Evolutionary conservation across 495 filamentous ascomycete species (phyloP), one percentile per base, ranked within the genome.

Genomic region (Penicillium coffeae): DNA sequence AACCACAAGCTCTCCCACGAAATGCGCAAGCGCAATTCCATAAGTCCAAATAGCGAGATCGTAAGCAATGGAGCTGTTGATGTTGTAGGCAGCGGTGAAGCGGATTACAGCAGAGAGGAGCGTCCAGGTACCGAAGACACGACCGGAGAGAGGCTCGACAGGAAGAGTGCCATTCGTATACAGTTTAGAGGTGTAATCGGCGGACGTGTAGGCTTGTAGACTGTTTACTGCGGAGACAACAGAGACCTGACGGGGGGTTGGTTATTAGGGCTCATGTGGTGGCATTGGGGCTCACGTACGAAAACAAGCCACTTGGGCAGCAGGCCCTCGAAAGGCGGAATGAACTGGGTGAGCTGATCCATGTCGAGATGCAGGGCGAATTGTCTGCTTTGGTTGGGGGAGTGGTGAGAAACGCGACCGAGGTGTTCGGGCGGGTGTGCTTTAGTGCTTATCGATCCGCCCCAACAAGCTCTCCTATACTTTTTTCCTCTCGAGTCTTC

Each of bases 71-170:
- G 81, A 73, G 45, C 86, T 80, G 33, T 78, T 70, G 48, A 95
- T 85, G 64, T 95, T 74, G 74, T 95, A 96, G 20, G 87, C 87
- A 8, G 89, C 88, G 57, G 93, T 94, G 52, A 91, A 59, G 21
- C 93, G 82, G 40, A 97, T 75, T 27, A 95, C 67, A 27, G 79
- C 72, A 10, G 84, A 78, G 41, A 95, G 64, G 52, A 92, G 77
- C 0, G 91, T 96, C 82, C 90, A 99, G 48, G 89, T 95, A 35
- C 89, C 94, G 63, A 97, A 96, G 8, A 88, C 80, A 43, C 93
- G 86, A 5, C 86, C 82, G 19, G 85, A 85, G 30, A 96, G 81
- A 3, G 84, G 75, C 27, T 65, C 70, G 9, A 67, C 78, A 64
- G 51, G 70, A 43, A 66, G 66, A 57, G 52, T 72, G 59, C 72